A percentile compares a stretch with the other conserved stretches of the same genome.
Evolutionary conservation across 257 asterid genomes (phyloP).

Genomic region (Nicotiana benthamiana): DNA sequence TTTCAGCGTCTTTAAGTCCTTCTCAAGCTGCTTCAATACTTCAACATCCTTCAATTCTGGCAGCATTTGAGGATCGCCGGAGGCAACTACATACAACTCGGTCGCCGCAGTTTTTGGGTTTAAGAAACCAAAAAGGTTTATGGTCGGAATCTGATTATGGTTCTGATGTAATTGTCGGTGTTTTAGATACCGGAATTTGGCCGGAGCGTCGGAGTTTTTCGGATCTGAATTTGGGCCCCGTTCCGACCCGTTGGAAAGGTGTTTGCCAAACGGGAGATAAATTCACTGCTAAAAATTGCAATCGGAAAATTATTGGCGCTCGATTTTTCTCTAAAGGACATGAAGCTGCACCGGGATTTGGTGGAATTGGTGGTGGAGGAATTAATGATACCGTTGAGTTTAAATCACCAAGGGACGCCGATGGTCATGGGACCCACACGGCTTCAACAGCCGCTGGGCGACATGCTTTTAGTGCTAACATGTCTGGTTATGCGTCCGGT

Average conservation of each 20-base stretch:
- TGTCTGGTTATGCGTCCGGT: slow-evolving; percentile 93
- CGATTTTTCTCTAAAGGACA: slow-evolving; percentile 81
- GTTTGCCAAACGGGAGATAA: slow-evolving; percentile 49
- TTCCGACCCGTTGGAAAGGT: slow-evolving; percentile 79
- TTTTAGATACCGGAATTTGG: slow-evolving; percentile 93
- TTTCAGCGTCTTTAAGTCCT: slow-evolving; percentile 70
- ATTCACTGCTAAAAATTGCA: slow-evolving; percentile 48
- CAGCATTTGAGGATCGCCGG: slow-evolving; percentile 73
- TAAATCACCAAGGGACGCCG: slow-evolving; percentile 85
- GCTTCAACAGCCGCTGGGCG: slow-evolving; percentile 99
- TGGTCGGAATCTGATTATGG: slow-evolving; percentile 97
- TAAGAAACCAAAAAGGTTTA: slow-evolving; percentile 75
- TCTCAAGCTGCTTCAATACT: slow-evolving; percentile 51
- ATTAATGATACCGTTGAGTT: slow-evolving; percentile 79
- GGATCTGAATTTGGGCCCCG: slow-evolving; percentile 82
- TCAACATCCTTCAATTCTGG: slow-evolving; percentile 63
- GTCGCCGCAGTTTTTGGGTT: slow-evolving; percentile 94
- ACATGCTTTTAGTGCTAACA: slow-evolving; percentile 62
- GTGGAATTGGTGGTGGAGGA: slow-evolving; percentile 60
- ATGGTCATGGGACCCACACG: slow-evolving; percentile 97
- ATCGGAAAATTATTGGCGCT: slow-evolving; percentile 76
- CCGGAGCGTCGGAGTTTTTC: slow-evolving; percentile 92
- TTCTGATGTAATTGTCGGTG: slow-evolving; percentile 73
- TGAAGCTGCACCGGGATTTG: slow-evolving; percentile 63
- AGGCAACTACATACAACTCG: slow-evolving; percentile 90